Evolutionary conservation across 1,284 basidiomycete genomes (phyloP), one percentile per base, ranked within the genome.

Genomic region (Ustilago vetiveriae): DNA sequence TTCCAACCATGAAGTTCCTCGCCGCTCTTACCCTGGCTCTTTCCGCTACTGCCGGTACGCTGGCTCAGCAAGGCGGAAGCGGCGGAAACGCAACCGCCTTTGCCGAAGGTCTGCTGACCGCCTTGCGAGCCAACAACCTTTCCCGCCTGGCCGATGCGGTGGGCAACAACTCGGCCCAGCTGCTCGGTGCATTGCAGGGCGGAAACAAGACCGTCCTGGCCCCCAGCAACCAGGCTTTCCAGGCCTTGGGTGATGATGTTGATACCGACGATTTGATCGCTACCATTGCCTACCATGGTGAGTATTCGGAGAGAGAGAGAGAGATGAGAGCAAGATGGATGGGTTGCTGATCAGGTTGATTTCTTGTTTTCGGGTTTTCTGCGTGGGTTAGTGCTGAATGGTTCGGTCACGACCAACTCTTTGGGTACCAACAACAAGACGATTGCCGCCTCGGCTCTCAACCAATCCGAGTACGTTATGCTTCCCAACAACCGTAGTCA

Each of bases 361-460:
- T 16, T 29, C 27, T 29, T 22, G 17, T 21, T 37, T 14, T 17
- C 17, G 7, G 2, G 3, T 30, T n/a, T 13, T 14, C n/a, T n/a
- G n/a, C n/a, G n/a, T n/a, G n/a, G n/a, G n/a, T n/a, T n/a, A 65
- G 81, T 89, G 53, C 83, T 89, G 17, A 83, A 84, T 45, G 87
- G 88, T 23, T 85, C 85, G 60, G 86, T 86, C 77, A 70, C 62
- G 26, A 75, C 83, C 53, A 82, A 82, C 14, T 64, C 81, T 13
- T 80, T 85, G 9, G 80, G 83, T 3, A 80, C 82, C 8, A 64
- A 64, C 26, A 81, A 82, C 13, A 78, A 74, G 52, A 82, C 86
- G 51, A 90, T 89, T 0, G 83, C 91, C 49, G 88, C 88, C 4
- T 85, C 88, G 36, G 89, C 90, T 0, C 83, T 88, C 14, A 53